phyloP scores from a whole-genome alignment of 164 flowering plant species.

The Aristolochia californica region DNA sequence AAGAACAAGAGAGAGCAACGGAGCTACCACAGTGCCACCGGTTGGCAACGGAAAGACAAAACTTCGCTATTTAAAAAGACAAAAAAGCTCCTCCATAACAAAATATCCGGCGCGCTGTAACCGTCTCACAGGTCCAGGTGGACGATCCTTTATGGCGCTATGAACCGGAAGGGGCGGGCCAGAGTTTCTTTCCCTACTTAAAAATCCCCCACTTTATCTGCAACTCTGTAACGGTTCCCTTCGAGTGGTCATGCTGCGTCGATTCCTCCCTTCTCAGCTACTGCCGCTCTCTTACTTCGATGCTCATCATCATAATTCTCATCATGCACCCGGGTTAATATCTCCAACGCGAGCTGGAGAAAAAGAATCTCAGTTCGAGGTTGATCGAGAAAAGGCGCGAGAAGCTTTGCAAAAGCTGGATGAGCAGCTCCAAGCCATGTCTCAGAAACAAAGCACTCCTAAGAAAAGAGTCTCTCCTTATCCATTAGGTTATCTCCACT shows the following conservation, averaged over 20 bases:
- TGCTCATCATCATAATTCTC: not conserved
- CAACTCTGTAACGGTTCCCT: not conserved
- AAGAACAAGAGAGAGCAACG: too few species aligned
- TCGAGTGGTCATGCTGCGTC: conserved; percentile 14
- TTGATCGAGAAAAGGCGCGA: conserved; percentile 51
- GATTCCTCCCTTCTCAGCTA: conserved; percentile 7
- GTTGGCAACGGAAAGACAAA: too few species aligned
- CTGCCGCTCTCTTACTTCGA: not conserved
- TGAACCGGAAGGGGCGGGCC: too few species aligned
- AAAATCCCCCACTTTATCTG: not conserved
- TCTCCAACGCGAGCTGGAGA: conserved; percentile 22
- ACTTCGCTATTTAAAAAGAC: too few species aligned
- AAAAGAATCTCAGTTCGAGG: conserved; percentile 34
- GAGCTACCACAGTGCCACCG: too few species aligned
- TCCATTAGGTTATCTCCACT: not conserved
- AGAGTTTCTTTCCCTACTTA: too few species aligned
- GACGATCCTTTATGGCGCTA: too few species aligned
- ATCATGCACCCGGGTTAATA: not conserved
- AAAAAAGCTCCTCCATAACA: too few species aligned
- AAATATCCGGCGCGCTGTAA: too few species aligned
- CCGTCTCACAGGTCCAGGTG: too few species aligned
- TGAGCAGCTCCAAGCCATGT: conserved; percentile 37
- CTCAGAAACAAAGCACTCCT: conserved; percentile 28
- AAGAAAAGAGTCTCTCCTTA: conserved; percentile 22
- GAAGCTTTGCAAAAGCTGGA: conserved; percentile 48